Percentiles rank a stretch among this genome's conserved stretches.
phyloP scores from a whole-genome alignment of 2,329 filamentous ascomycete genomes.

The Hypoxylon sp. region DNA sequence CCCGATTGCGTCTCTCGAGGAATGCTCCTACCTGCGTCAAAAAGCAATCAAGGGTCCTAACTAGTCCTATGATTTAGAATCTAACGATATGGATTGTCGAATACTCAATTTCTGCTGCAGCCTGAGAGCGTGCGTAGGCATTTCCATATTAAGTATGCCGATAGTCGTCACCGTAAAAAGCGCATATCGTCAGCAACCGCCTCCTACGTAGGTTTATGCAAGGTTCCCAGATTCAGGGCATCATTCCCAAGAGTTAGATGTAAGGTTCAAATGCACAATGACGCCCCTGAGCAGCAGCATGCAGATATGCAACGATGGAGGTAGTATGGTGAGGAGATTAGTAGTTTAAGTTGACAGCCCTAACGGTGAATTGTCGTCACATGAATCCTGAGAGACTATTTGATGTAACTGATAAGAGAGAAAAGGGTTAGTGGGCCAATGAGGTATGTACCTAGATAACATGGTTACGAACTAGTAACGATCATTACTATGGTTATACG shows the following conservation, averaged over 20 bases:
- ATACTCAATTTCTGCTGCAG: not conserved
- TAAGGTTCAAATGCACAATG: conserved; percentile 35
- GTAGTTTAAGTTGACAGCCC: conserved; percentile 2
- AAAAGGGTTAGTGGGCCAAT: conserved; percentile 23
- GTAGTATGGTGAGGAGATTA: conserved; percentile 3
- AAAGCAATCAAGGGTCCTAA: not conserved
- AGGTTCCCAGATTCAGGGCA: conserved; percentile 1
- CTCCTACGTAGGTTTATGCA: conserved; percentile 3
- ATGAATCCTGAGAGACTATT: conserved; percentile 13
- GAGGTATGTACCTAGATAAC: not conserved
- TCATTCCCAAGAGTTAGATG: not conserved
- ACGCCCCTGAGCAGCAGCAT: conserved; percentile 17
- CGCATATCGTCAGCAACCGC: conserved; percentile 3
- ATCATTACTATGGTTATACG: not conserved
- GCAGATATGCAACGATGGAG: not conserved
- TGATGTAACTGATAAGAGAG: conserved; percentile 22
- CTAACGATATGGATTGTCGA: too few relatives aligned
- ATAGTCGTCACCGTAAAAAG: conserved; percentile 1
- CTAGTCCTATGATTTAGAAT: not conserved
- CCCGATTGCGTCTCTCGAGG: not conserved
- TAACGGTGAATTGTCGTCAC: conserved; percentile 15
- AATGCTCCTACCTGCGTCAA: not conserved
- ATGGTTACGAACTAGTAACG: conserved; percentile 8
- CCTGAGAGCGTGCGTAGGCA: not conserved
- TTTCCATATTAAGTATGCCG: conserved; percentile 37